Conservation (phyloP, 768 basidiomycete species). For the Leccinum rimulosum region DNA sequence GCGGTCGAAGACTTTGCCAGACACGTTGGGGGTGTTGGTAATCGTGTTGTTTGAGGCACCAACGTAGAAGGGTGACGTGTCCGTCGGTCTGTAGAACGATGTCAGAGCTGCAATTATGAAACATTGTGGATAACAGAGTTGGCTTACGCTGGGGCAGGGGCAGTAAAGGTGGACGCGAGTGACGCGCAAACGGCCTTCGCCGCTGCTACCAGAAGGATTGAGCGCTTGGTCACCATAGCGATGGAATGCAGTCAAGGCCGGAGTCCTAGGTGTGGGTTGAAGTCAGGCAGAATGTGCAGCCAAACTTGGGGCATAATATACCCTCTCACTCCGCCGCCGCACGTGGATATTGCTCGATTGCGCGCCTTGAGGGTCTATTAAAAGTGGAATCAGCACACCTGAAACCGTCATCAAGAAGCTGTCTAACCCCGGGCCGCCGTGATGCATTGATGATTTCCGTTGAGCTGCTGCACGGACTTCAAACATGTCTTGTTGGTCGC, state of each 20-base stretch:
- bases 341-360: slow-evolving; percentile 7
- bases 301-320: slow-evolving; percentile 11
- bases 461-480: neutral
- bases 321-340: neutral
- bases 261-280: no score
- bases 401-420: neutral
- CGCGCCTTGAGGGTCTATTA: neutral
- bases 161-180: slow-evolving; percentile 25
- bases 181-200: slow-evolving; percentile 24
- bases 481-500: neutral
- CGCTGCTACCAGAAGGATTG: slow-evolving; percentile 13
- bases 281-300: neutral
- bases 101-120: neutral
- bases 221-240: slow-evolving; percentile 16
- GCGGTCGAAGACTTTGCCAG: slow-evolving; percentile 45
- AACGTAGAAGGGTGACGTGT: slow-evolving; percentile 38
- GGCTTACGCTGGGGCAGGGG: slow-evolving; percentile 30
- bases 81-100: slow-evolving; percentile 23
- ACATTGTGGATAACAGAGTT: neutral
- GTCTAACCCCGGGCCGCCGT: neutral
- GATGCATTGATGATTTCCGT: no score
- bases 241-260: neutral
- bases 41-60: slow-evolving; percentile 44
- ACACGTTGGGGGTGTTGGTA: slow-evolving; percentile 35
- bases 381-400: neutral